phyloP scores from a whole-genome alignment of 768 basidiomycete genomes.

The Pseudohyphozyma bogoriensis region DNA sequence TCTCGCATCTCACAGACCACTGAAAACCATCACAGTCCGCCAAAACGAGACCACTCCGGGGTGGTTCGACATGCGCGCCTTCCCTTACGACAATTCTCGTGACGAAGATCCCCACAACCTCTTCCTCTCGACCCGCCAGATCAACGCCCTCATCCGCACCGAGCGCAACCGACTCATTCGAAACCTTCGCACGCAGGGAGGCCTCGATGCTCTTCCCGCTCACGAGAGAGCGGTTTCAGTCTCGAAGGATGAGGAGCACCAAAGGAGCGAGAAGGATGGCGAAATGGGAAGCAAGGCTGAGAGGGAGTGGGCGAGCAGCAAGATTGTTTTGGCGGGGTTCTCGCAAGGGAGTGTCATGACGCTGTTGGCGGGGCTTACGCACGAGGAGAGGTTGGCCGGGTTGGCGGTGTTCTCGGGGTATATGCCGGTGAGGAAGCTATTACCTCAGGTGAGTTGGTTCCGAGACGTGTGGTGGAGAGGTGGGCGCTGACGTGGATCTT shows the following conservation, averaged over 20 bases:
- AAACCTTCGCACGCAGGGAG: neutral
- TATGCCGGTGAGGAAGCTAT: constrained; percentile 5
- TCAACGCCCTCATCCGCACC: constrained; percentile 14
- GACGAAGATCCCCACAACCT: constrained; percentile 3
- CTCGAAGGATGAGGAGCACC: no score
- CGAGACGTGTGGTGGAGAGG: no score
- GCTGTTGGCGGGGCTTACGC: neutral
- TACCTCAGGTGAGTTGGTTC: constrained; percentile 7
- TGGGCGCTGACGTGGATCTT: neutral
- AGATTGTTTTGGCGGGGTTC: constrained; percentile 8
- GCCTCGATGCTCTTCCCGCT: neutral
- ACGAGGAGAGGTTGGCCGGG: neutral
- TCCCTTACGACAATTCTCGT: constrained; percentile 15
- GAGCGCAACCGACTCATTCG: constrained; percentile 16
- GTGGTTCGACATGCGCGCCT: constrained; percentile 22
- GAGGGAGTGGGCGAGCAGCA: neutral
- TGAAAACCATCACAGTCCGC: neutral
- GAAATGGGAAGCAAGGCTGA: neutral
- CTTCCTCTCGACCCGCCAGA: constrained; percentile 2
- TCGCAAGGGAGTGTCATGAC: constrained; percentile 12
- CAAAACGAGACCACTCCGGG: neutral
- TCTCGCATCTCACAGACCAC: neutral
- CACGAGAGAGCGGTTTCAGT: neutral
- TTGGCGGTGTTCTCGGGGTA: constrained; percentile 9
- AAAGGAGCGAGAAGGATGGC: neutral